Evolutionary conservation across 768 basidiomycete genomes (phyloP), one percentile per base, ranked within the genome.

Genomic region (Lactarius vividus): DNA sequence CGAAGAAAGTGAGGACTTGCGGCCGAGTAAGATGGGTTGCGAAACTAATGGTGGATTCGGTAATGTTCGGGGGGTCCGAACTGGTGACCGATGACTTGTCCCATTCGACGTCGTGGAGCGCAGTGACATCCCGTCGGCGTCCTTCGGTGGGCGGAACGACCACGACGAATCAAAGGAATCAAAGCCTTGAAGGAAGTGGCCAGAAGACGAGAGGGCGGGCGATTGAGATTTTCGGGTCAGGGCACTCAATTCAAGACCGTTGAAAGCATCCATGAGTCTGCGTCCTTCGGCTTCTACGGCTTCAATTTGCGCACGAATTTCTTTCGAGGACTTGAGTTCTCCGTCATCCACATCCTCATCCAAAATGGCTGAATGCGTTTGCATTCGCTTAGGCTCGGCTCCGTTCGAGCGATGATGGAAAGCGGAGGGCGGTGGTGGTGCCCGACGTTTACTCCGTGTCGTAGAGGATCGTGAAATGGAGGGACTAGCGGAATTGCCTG

Each of bases 191-290:
- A 55, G 67, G 56, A 64, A 69, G 29, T 61, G 69, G 49, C 65
- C 64, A 26, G 61, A 70, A 10, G 66, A 70, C 56, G 69, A 72
- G 37, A 66, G 69, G 16, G 69, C 63, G 28, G 73, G 69, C 23
- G 77, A 1, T 77, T 78, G 39, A 75, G 79, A 76, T 35, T 80
- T 73, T 16, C 81, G 81, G 11, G 86, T 85, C 57, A 91, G 76
- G 26, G 87, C 84, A 39, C 82, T 88, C 64, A 92, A 79, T 74
- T 92, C 91, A 44, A 92, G 79, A 10, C 91, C 89, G 70, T 85
- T 89, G 74, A 92, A 92, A 3, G 90, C 89, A 72, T 92, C 91
- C 76, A 91, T 82, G 55, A 92, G 75, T 57, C 88, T 80, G 67
- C 82, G 81, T 7, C 83, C 85, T 73, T 93, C 91, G 37, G 85